phyloP scores from a whole-genome alignment of 2,329 filamentous ascomycete species.

The Nannizziopsis barbatae region DNA sequence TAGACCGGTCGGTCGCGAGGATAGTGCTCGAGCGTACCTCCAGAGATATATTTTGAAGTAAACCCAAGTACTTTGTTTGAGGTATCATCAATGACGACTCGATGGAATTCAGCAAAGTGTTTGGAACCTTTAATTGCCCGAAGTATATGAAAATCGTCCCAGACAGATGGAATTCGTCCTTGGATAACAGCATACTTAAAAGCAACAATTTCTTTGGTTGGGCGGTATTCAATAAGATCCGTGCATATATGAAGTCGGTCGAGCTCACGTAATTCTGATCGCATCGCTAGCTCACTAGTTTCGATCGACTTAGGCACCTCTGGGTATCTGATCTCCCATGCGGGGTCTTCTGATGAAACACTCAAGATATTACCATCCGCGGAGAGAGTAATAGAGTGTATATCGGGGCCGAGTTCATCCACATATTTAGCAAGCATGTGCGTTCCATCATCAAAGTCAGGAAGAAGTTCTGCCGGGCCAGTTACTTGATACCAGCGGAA shows the following conservation, averaged over 20 bases:
- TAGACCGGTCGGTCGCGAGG: background rate
- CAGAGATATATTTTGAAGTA: conserved; percentile 7
- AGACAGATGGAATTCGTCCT: background rate
- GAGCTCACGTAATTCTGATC: conserved; percentile 8
- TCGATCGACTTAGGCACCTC: background rate
- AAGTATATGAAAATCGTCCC: conserved; percentile 10
- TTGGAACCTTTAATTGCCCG: conserved; percentile 1
- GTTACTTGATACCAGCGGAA: conserved; percentile 8
- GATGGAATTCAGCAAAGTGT: conserved; percentile 7
- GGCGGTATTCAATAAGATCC: conserved; percentile 6
- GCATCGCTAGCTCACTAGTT: background rate
- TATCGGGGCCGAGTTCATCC: conserved; percentile 5
- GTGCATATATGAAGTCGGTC: conserved; percentile 1
- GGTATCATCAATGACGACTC: conserved; percentile 11
- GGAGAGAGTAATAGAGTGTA: background rate
- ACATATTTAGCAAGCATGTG: background rate
- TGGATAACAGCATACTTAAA: conserved; percentile 10
- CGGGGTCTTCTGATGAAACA: conserved; percentile 1
- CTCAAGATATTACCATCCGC: background rate
- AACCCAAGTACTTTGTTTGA: conserved; percentile 8
- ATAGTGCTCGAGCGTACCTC: conserved; percentile 10
- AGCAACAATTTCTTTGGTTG: background rate
- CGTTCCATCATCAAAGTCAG: background rate
- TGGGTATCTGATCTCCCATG: conserved; percentile 4
- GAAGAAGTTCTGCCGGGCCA: background rate